Percentiles rank a stretch among this genome's conserved stretches.
Conservation (phyloP, 2,329 filamentous ascomycete genomes). For the Monilinia aucupariae region DNA sequence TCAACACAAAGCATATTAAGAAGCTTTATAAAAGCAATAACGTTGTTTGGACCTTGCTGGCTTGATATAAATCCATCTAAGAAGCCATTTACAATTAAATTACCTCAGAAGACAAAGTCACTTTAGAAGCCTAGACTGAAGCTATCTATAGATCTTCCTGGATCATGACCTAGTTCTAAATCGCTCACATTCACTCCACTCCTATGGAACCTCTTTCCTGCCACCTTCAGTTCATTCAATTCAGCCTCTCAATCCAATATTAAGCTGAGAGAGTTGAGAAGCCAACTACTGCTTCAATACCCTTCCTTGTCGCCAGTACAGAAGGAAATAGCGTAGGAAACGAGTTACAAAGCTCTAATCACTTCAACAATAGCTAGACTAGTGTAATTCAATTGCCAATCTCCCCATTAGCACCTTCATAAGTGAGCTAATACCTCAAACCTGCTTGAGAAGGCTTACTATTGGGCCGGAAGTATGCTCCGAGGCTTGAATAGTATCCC, state of each 20-base stretch:
- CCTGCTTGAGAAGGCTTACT: neutral
- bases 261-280: neutral
- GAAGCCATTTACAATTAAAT: neutral
- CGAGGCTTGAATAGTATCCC: neutral
- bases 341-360: no score
- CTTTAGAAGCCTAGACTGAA: neutral
- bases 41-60: fast-evolving
- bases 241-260: neutral
- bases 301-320: neutral
- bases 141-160: neutral
- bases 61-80: neutral
- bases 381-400: neutral
- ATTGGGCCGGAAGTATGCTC: neutral
- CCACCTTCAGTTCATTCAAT: neutral
- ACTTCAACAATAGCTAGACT: neutral
- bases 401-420: neutral
- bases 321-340: neutral
- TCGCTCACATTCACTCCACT: neutral
- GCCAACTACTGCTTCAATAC: neutral
- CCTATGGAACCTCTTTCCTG: neutral
- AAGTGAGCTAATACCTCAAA: neutral
- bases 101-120: neutral
- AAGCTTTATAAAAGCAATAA: neutral
- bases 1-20: neutral
- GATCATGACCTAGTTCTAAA: neutral